Base-by-base conservation (phyloP, 148 eudicot species). In the Cornus suecica region DNA sequence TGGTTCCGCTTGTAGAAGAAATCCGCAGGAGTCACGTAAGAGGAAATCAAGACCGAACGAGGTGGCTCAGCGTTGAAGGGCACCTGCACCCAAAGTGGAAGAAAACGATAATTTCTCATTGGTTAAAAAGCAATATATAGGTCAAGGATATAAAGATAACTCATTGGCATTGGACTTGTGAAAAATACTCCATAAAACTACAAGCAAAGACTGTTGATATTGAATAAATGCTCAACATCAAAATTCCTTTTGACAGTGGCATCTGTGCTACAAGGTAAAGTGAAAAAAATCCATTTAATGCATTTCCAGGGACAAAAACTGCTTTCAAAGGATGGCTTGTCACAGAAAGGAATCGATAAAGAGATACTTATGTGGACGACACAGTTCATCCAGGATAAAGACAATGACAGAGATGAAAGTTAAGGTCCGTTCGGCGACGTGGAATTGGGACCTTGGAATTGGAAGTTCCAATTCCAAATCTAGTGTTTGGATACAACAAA, bases 21-120 rank as follows among this genome's bases (percentile, higher is more conserved):
- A 74, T 91, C 97, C 62, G 91, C 97, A 13, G 97, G 99, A 71
- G 99, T 95, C 54, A 94, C 92, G 83, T 94, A 92, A 30, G 99
- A 94, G 34, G 86, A 78, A 73, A 94, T 79, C 83, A 94, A 87
- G 74, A 79, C 90, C 13, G 83, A 79, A 77, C 96, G 96, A 69
- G 77, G 92, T 28, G 99, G 94, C 87, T 94, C 99, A 0, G 99
- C 99, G 85, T 94, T 94, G 83, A 94, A 90, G 41, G 99, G 99
- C 81, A 87, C 94, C 99, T 94, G 84, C 77, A 85, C 37, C 42
- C 75, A 45, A 62, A 76, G 25, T 18, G 31, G 41, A 29, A 37
- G 14, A 63, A 76, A n/a, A 60, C 2, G n/a, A 66, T 56, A 80
- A 61, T 25, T 68, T 16, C 30, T 51, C n/a, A 66, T 29, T 5